Base-by-base conservation (phyloP, 805 yeast genomes). In the Saturnispora gosingensis region DNA sequence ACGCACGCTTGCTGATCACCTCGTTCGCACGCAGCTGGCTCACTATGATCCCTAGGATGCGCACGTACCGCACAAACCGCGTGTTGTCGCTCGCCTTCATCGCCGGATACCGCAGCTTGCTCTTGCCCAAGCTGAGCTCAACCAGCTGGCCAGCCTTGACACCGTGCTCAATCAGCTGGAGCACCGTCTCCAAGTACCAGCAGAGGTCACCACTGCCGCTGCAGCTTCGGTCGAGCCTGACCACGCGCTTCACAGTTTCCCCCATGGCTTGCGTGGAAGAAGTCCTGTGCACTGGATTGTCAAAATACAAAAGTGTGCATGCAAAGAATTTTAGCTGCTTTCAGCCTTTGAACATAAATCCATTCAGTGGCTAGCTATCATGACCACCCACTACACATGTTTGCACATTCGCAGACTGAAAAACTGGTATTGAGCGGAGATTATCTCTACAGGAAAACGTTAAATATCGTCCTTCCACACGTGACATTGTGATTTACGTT, bases 1-100 rank as follows among this genome's bases (percentile, higher is more conserved):
- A 52, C 56, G 82, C 87, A 54, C 89, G 66, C 49, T 71, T 71
- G 1, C 86, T 72, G 1, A 75, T 68, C 18, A 50, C 49, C 2
- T 48, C 39, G 3, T 48, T 45, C 0, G 16, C 5, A 5, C 16
- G 11, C 2, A 63, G 18, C 32, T 57, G 61, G 5, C 54, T 51
- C 36, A 52, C 43, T 10, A 65, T 48, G 4, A 61, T 39, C 13
- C 60, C 54, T 27, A 65, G 34, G 2, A 61, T 53, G 27, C 57
- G 55, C n/a, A 63, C 49, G 40, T 58, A 59, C 24, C 61, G 56
- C 1, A 53, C 57, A 46, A 65, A 65, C 30, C 56, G 57, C 15
- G 45, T 10, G 43, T 61, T 63, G 6, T 43, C 34, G 3, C 45
- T 46, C 1, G 44, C 22, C 28, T 56, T 54, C 18, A 59, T 32